Percentiles rank a stretch among this genome's conserved stretches.
These are phyloP conservation scores for Hyphodiscus sp. DNA, from an alignment of 2,329 filamentous ascomycete genomes.

Conservation along the genomic window DNA sequence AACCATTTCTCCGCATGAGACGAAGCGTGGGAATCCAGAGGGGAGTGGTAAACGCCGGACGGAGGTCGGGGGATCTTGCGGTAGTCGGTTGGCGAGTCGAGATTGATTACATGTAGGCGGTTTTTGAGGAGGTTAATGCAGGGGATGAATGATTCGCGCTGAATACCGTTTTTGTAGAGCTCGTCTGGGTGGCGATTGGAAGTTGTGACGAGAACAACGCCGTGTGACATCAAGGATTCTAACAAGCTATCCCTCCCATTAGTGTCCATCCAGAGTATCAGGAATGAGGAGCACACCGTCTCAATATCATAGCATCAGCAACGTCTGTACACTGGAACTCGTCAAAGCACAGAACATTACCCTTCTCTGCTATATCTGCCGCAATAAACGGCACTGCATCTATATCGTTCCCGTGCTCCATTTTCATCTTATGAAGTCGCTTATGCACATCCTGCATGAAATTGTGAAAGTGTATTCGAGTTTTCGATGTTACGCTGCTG, in stretches of 20 bases:
- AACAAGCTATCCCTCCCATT: constrained; percentile 50
- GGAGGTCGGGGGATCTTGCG: constrained; percentile 91
- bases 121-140: constrained; percentile 88
- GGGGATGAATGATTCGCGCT: constrained; percentile 89
- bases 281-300: constrained; percentile 47
- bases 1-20: constrained; percentile 94
- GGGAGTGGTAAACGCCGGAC: constrained; percentile 89
- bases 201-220: constrained; percentile 93
- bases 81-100: constrained; percentile 94
- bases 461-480: constrained; percentile 95
- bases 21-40: constrained; percentile 69
- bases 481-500: constrained; percentile 70
- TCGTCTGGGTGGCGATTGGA: constrained; percentile 96
- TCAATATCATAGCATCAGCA: constrained; percentile 95
- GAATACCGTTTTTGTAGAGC: constrained; percentile 96
- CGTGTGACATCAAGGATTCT: constrained; percentile 88
- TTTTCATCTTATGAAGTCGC: constrained; percentile 82
- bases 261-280: constrained; percentile 1
- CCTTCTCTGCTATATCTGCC: constrained; percentile 82
- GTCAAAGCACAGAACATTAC: constrained; percentile 90
- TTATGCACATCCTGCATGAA: constrained; percentile 99
- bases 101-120: constrained; percentile 81
- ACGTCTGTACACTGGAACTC: constrained; percentile 99
- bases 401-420: constrained; percentile 79
- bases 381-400: constrained; percentile 90